These are phyloP conservation scores for Beauveria sp. DNA, from an alignment of 2,329 filamentous ascomycete genomes.

Conservation along the genomic window DNA sequence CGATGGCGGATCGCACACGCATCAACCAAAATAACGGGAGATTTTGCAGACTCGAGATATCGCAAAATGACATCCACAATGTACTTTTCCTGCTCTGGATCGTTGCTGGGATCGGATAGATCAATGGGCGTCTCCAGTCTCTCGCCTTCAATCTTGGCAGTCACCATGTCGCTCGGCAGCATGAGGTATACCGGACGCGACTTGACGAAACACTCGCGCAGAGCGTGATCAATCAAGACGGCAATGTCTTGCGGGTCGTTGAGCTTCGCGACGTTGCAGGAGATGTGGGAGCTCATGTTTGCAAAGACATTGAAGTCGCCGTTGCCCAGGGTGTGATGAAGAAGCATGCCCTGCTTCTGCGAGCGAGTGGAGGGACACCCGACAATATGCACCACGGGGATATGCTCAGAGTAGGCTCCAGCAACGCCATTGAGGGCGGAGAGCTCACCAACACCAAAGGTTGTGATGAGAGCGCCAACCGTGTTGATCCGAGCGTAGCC, in stretches of 20 bases:
- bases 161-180: slow-evolving; percentile 73
- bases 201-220: slow-evolving; percentile 65
- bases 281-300: slow-evolving; percentile 67
- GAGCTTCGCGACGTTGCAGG: slow-evolving; percentile 63
- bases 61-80: slow-evolving; percentile 74
- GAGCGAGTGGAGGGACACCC: slow-evolving; percentile 42
- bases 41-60: slow-evolving; percentile 64
- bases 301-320: slow-evolving; percentile 79
- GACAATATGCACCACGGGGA: slow-evolving; percentile 64
- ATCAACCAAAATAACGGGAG: slow-evolving; percentile 74
- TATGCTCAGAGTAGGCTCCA: slow-evolving; percentile 66
- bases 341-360: slow-evolving; percentile 39
- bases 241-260: slow-evolving; percentile 64
- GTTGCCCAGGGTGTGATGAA: slow-evolving; percentile 66
- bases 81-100: slow-evolving; percentile 66
- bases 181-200: slow-evolving; percentile 79
- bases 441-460: slow-evolving; percentile 69
- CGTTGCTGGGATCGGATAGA: slow-evolving; percentile 55
- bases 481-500: slow-evolving; percentile 69
- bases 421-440: slow-evolving; percentile 67
- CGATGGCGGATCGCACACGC: slow-evolving; percentile 74
- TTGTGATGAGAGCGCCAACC: slow-evolving; percentile 63
- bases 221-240: slow-evolving; percentile 67
- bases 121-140: slow-evolving; percentile 65
- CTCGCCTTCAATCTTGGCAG: slow-evolving; percentile 67